These are phyloP conservation scores for Boechera retrofracta DNA, from an alignment of 345 rosid species.

Conservation along the genomic window DNA sequence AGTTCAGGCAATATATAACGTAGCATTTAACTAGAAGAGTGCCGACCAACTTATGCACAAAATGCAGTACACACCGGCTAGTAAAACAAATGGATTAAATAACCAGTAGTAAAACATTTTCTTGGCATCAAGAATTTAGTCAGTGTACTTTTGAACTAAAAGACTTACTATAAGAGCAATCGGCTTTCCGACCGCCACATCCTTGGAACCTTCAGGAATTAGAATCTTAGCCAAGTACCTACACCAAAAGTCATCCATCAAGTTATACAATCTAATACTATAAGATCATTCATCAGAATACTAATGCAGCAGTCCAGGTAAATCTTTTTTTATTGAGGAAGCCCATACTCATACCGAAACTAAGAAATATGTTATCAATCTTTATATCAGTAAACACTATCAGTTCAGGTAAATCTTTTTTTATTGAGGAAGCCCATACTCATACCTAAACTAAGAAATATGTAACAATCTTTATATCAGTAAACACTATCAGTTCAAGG, in stretches of 20 bases:
- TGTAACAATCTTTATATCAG: no score
- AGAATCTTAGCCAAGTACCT: slow-evolving; percentile 54
- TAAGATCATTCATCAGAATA: slow-evolving; percentile 20
- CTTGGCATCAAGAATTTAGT: slow-evolving; percentile 26
- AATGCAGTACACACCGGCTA: slow-evolving; percentile 26
- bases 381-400: slow-evolving; percentile 7
- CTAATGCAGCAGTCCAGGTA: slow-evolving; percentile 15
- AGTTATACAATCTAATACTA: slow-evolving; percentile 22
- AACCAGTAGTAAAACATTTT: slow-evolving; percentile 3
- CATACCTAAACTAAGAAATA: no score
- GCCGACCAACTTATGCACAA: slow-evolving; percentile 17
- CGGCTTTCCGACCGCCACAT: slow-evolving; percentile 53
- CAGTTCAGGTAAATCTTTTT: no score
- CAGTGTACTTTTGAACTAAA: slow-evolving; percentile 24
- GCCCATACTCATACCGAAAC: slow-evolving; percentile 27
- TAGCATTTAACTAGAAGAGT: slow-evolving; percentile 24
- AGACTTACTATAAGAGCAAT: slow-evolving; percentile 50
- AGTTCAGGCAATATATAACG: slow-evolving; percentile 16
- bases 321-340: slow-evolving; percentile 19
- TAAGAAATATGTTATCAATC: slow-evolving; percentile 20
- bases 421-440: no score
- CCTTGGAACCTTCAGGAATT: slow-evolving; percentile 51
- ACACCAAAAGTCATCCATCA: slow-evolving; percentile 30
- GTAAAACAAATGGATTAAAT: slow-evolving; percentile 19
- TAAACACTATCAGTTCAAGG: no score